Percentiles rank a stretch among this genome's conserved stretches.
phyloP scores from a whole-genome alignment of 306 rosid genomes.

The Adenanthera pavonina region DNA sequence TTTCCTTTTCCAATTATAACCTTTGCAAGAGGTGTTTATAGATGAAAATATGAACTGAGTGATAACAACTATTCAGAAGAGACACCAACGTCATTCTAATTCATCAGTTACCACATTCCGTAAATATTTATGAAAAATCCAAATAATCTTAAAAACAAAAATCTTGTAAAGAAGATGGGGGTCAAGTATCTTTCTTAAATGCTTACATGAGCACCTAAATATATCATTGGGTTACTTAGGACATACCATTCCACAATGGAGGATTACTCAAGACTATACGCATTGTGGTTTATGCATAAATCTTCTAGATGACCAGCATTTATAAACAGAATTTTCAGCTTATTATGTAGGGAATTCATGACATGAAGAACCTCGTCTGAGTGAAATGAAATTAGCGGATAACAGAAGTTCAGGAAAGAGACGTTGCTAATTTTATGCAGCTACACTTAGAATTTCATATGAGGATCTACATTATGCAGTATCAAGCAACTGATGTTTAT shows the following conservation, averaged over 20 bases:
- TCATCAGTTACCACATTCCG: background rate
- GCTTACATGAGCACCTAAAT: background rate
- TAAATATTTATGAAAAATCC: background rate
- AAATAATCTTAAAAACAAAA: background rate
- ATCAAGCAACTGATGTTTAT: background rate
- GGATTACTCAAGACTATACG: background rate
- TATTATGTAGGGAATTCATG: background rate
- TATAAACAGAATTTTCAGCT: background rate
- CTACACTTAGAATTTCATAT: background rate
- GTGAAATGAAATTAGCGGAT: background rate
- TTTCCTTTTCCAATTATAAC: background rate
- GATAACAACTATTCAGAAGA: background rate
- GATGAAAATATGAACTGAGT: background rate
- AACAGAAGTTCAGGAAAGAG: background rate
- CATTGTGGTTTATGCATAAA: slow-evolving; percentile 15
- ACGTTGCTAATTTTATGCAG: background rate
- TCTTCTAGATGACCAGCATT: background rate
- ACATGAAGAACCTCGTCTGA: background rate
- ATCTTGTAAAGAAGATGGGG: too few species aligned
- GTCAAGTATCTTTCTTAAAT: background rate
- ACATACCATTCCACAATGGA: background rate
- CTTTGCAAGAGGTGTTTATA: background rate
- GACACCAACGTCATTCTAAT: too few species aligned
- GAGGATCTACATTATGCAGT: too few species aligned
- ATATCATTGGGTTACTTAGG: background rate